phyloP scores from a whole-genome alignment of 2,329 filamentous ascomycete species.

The Trichoderma afroharzianum region DNA sequence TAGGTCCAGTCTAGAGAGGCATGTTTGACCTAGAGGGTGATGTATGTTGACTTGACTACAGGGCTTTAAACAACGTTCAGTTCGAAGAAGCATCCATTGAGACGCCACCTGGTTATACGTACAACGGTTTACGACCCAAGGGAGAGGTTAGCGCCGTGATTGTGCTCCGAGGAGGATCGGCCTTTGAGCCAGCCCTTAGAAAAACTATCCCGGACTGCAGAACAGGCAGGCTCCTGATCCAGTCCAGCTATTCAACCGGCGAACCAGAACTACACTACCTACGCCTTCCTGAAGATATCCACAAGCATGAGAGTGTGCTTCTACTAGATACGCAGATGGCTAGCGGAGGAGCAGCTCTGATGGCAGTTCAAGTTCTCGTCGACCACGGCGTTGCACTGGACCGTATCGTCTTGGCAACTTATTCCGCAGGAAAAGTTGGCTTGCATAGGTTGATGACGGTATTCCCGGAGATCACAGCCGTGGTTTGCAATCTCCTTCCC shows the following conservation, averaged over 20 bases:
- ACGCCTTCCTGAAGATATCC: conserved; percentile 71
- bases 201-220: conserved; percentile 90
- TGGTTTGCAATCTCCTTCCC: conserved; percentile 76
- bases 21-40: not conserved
- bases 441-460: conserved; percentile 82
- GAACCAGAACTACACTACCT: conserved; percentile 93
- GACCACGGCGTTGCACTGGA: conserved; percentile 87
- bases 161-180: conserved; percentile 82
- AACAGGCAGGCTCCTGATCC: conserved; percentile 84
- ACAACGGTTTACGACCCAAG: conserved; percentile 66
- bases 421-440: conserved; percentile 80
- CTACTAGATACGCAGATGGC: conserved; percentile 94
- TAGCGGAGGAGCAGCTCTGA: conserved; percentile 77
- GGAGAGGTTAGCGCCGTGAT: conserved; percentile 83
- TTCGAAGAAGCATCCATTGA: conserved; percentile 62
- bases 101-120: conserved; percentile 67
- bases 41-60: conserved; percentile 32
- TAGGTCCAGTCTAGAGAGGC: conserved; percentile 35
- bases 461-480: conserved; percentile 81
- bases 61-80: conserved; percentile 71
- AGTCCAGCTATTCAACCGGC: conserved; percentile 78
- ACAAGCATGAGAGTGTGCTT: conserved; percentile 73
- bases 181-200: conserved; percentile 81
- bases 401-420: conserved; percentile 88
- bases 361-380: conserved; percentile 93